These are phyloP conservation scores for Pecoramyces ruminantium DNA, from an alignment of 192 early-diverging fungal genomes.

Conservation along the genomic window DNA sequence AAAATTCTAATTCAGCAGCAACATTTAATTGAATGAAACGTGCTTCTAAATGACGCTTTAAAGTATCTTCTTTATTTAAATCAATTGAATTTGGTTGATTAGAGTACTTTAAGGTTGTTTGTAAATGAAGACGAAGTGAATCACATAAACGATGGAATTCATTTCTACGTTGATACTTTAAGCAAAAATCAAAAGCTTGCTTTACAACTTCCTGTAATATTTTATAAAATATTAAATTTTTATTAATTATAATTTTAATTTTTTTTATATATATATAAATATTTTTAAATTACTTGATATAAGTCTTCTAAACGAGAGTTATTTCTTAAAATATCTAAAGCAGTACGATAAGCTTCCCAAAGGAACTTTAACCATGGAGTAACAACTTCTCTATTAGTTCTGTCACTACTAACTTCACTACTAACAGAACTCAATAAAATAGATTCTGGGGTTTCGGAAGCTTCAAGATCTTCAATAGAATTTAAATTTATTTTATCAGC, in stretches of 20 bases:
- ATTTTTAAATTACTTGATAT: slow-evolving; percentile 50
- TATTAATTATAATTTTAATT: too few relatives aligned
- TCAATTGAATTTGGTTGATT: slow-evolving; percentile 89
- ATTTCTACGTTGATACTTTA: slow-evolving; percentile 85
- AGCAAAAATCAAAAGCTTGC: slow-evolving; percentile 93
- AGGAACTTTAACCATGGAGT: slow-evolving; percentile 98
- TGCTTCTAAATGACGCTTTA: slow-evolving; percentile 90
- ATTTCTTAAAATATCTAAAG: slow-evolving; percentile 91
- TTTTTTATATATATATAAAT: background rate
- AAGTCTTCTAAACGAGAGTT: slow-evolving; percentile 84
- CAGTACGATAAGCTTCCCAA: slow-evolving; percentile 98
- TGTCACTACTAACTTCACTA: slow-evolving; percentile 83
- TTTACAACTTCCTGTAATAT: slow-evolving; percentile 34
- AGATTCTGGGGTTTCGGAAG: slow-evolving; percentile 88
- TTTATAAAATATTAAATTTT: too few relatives aligned
- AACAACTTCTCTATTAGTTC: slow-evolving; percentile 92
- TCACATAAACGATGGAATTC: slow-evolving; percentile 98
- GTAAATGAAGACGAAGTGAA: slow-evolving; percentile 82
- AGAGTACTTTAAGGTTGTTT: slow-evolving; percentile 73
- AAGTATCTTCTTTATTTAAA: slow-evolving; percentile 85
- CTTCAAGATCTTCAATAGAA: slow-evolving; percentile 85
- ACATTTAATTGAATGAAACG: slow-evolving; percentile 92
- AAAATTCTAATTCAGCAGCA: slow-evolving; percentile 90
- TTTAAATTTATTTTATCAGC: slow-evolving; percentile 77
- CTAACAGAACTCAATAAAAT: slow-evolving; percentile 90